Base-by-base conservation (phyloP, 352 stramenopile genomes). In the Phytophthora multivora region DNA sequence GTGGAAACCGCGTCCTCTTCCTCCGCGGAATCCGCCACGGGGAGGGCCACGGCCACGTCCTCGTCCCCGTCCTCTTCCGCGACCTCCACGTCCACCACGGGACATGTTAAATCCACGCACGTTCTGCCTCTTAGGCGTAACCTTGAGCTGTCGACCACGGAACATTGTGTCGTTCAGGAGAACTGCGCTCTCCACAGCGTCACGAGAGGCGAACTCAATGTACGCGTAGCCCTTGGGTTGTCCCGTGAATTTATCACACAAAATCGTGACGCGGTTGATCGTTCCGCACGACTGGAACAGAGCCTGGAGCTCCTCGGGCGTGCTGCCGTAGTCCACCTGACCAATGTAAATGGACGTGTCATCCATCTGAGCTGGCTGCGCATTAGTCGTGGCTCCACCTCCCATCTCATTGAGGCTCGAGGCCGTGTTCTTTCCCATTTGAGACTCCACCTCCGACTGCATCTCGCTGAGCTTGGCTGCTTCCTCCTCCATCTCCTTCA, bases 201-300 rank as follows among this genome's bases (percentile, higher is more conserved):
- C 87, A 16, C 80, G 88, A 4, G 92, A 90, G 13, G 83, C 80
- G 51, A 98, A 98, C 68, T 98, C 93, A 52, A 98, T 95, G 81
- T 98, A 98, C 45, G 93, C 93, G 61, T 95, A 98, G 50, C 96
- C 90, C 89, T 98, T 97, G 2, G 94, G 91, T 55, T 96, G 88
- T 35, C 96, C 95, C 16, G 97, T 98, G 64, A 97, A 98, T 76
- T 99, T 99, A 79, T 99, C 96, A 71, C 95, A 99, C 18, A 98
- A 79, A 64, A 99, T 99, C 15, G 97, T 99, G 11, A 99, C 92
- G 50, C 97, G 88, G 70, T 99, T 98, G 45, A 99, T 98, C 19
- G 88, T 98, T 25, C 96, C 97, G 69, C 97, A 99, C 6, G 85
- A 91, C 67, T 98, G 86, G 82, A 99, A 99, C 60, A 99, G 91